Conservation (phyloP, 1,284 basidiomycete species). For the Psilocybe mexicana region DNA sequence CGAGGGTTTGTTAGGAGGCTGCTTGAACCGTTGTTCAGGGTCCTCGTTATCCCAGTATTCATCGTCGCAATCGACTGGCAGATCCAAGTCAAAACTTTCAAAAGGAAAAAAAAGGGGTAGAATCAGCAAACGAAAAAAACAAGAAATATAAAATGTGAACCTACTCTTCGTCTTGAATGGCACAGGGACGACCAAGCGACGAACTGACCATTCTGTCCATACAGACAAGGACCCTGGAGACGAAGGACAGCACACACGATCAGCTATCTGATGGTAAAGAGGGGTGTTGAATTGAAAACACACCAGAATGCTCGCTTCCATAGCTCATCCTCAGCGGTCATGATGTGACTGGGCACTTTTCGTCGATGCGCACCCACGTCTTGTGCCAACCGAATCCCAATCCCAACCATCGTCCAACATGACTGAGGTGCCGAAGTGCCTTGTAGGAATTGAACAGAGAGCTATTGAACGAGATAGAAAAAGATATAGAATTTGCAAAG, state of each 20-base stretch:
- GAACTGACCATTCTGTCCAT: slow-evolving; percentile 69
- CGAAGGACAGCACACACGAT: no score
- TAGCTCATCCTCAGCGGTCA: slow-evolving; percentile 60
- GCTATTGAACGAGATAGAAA: slow-evolving; percentile 26
- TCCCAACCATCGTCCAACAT: slow-evolving; percentile 71
- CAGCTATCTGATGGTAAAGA: not conserved
- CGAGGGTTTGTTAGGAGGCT: slow-evolving; percentile 58
- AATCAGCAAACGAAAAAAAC: not conserved
- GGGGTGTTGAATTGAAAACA: not conserved
- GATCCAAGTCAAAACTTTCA: slow-evolving; percentile 71
- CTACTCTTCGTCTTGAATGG: slow-evolving; percentile 85
- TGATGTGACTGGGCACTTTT: slow-evolving; percentile 39
- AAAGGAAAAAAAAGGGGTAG: not conserved
- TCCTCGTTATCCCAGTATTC: slow-evolving; percentile 71
- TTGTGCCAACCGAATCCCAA: slow-evolving; percentile 69
- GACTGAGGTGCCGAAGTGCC: slow-evolving; percentile 69
- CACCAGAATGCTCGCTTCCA: slow-evolving; percentile 85
- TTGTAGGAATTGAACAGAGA: slow-evolving; percentile 49
- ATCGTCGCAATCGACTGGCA: slow-evolving; percentile 74
- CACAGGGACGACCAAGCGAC: slow-evolving; percentile 77
- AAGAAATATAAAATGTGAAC: slow-evolving; percentile 25
- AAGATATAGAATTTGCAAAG: no score
- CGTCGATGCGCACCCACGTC: slow-evolving; percentile 68
- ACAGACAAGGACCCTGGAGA: slow-evolving; percentile 58
- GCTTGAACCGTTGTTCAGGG: slow-evolving; percentile 50